Base-by-base conservation (phyloP, 495 filamentous ascomycete species). In the Parmelia sp. region DNA sequence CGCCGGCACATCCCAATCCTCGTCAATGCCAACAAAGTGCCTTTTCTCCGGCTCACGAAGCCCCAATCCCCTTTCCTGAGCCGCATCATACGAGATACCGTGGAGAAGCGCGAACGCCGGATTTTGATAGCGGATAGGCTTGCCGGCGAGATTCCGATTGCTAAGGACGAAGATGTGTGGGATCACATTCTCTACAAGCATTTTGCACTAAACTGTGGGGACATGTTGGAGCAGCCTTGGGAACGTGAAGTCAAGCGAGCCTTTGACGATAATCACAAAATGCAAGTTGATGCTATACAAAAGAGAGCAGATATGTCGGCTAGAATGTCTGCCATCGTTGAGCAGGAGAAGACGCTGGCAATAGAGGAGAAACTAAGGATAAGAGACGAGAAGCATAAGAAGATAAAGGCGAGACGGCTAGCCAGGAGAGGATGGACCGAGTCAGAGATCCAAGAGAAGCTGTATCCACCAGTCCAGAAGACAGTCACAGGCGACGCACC, bases 11-110 rank as follows among this genome's bases (percentile, higher is more conserved):
- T 91, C 5, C 90, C 90, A 0, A 73, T 73, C 0, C 72, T 91
- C 3, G 82, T 83, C 66, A 78, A 78, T 64, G 82, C 84, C 4
- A 75, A 76, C 44, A 82, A 80, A 35, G 66, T 89, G n/a, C 88
- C 90, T 0, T 87, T 92, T 64, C 73, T 94, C 51, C 84, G 88
- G 31, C 71, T 89, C 58, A 81, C 78, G 65, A 91, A 91, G 71
- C 88, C 88, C 11, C 87, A 90, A 68, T 79, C 88, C 8, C 67
- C 70, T 37, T 74, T 74, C 42, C 74, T 92, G 6, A 82, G 80
- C 65, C 73, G 80, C 5, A 75, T 88, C 1, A 71, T 94, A 17
- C 72, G 78, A 12, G 73, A 81, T 37, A 86, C 82, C 60, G 65
- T 82, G 23, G 14, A 66, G 23, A 59, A 60, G 55, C 74, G 75